Conservation (phyloP, 2,329 filamentous ascomycete genomes). For the Pseudocercospora ulei region DNA sequence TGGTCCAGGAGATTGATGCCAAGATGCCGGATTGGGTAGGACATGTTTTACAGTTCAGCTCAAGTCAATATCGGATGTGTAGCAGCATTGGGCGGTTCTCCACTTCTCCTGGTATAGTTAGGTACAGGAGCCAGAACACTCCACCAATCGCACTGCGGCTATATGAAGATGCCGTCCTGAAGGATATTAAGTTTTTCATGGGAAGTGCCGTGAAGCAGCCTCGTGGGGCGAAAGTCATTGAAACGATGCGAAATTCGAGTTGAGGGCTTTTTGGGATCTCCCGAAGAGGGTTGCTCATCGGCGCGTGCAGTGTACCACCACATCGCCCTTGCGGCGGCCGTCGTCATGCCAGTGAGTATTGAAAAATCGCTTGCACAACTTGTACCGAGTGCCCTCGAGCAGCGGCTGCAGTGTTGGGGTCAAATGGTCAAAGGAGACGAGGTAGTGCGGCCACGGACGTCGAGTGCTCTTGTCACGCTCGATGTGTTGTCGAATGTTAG, state of each 20-base stretch:
- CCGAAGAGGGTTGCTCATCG: conserved; percentile 8
- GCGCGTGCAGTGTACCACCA: conserved; percentile 47
- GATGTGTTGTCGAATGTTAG: neutral
- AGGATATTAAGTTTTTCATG: too few relatives aligned
- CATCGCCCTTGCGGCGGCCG: conserved; percentile 51
- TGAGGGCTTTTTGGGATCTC: too few relatives aligned
- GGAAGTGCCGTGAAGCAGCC: too few relatives aligned
- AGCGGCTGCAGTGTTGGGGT: conserved; percentile 42
- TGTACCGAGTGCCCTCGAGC: conserved; percentile 44
- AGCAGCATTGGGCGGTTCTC: conserved; percentile 6
- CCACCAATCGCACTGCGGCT: neutral
- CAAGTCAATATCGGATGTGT: conserved; percentile 1
- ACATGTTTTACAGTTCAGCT: conserved; percentile 8
- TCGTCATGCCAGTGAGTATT: conserved; percentile 57
- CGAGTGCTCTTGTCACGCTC: neutral
- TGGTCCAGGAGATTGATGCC: neutral
- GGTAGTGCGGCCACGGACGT: conserved; percentile 39
- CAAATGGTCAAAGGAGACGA: conserved; percentile 50
- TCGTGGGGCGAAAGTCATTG: too few relatives aligned
- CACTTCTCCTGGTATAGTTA: conserved; percentile 4
- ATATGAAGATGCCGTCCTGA: too few relatives aligned
- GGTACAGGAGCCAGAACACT: conserved; percentile 6
- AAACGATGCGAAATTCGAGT: too few relatives aligned
- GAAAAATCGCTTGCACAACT: conserved; percentile 51
- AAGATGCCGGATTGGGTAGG: conserved; percentile 4